phyloP scores from a whole-genome alignment of 257 asterid species.

The Hygrophila difformis region DNA sequence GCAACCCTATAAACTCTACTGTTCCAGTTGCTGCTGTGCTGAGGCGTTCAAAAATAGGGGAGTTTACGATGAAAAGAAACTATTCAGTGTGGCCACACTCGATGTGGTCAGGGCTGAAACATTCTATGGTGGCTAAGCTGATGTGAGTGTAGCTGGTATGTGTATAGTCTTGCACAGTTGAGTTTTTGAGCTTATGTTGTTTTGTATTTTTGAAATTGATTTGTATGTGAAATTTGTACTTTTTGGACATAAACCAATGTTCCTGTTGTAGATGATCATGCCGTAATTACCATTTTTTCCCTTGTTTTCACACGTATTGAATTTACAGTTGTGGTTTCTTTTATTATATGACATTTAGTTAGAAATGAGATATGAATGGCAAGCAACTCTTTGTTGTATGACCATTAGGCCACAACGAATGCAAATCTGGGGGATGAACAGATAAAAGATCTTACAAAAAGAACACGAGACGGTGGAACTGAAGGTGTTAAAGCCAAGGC shows the following conservation, averaged over 20 bases:
- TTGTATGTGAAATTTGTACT: too few relatives aligned
- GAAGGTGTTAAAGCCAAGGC: too few relatives aligned
- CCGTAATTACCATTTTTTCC: conserved; percentile 58
- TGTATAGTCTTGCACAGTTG: too few relatives aligned
- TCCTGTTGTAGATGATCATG: conserved; percentile 68
- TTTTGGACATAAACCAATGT: conserved; percentile 39
- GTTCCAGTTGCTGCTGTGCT: conserved; percentile 73
- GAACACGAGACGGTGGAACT: conserved; percentile 77
- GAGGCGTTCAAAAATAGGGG: conserved; percentile 64
- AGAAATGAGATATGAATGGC: too few relatives aligned
- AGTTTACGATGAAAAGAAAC: conserved; percentile 39
- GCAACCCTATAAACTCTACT: conserved; percentile 66
- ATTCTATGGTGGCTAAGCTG: conserved; percentile 54
- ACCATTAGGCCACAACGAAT: conserved; percentile 56
- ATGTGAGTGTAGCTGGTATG: conserved; percentile 51
- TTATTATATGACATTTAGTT: too few relatives aligned
- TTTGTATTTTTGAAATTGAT: too few relatives aligned
- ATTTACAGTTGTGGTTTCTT: too few relatives aligned
- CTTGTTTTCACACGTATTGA: too few relatives aligned
- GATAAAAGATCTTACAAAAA: conserved; percentile 44
- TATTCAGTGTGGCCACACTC: conserved; percentile 63
- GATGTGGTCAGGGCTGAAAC: conserved; percentile 75
- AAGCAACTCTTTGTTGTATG: too few relatives aligned
- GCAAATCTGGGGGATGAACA: conserved; percentile 47
- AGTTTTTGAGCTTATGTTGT: too few relatives aligned